These are phyloP conservation scores for Arthrinium puccinioides DNA, from an alignment of 2,329 filamentous ascomycete species.

Conservation along the genomic window DNA sequence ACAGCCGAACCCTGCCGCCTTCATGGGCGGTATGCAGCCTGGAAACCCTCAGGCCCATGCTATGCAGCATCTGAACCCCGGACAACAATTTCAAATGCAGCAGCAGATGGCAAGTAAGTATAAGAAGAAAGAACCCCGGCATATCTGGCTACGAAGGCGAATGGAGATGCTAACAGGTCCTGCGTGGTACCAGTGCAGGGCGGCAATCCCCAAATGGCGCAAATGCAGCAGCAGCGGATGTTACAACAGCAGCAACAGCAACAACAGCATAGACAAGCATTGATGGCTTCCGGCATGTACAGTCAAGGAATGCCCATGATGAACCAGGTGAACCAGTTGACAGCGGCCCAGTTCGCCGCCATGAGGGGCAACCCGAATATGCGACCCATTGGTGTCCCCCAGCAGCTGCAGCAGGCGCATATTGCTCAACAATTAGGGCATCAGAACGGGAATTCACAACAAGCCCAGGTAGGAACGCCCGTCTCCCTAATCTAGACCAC, in stretches of 20 bases:
- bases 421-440: conserved; percentile 22
- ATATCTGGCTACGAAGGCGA: conserved; percentile 18
- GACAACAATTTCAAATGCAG: conserved; percentile 34
- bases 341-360: conserved; percentile 42
- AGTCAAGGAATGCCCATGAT: conserved; percentile 45
- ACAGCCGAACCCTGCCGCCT: conserved; percentile 63
- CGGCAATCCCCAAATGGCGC: too few species aligned
- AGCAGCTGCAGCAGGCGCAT: conserved; percentile 33
- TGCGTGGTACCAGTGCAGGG: too few species aligned
- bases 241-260: conserved; percentile 46
- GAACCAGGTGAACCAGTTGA: conserved; percentile 41
- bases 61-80: conserved; percentile 63
- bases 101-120: conserved; percentile 27
- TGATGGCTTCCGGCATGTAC: conserved; percentile 40
- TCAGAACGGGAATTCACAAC: conserved; percentile 14
- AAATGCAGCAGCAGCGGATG: conserved; percentile 47
- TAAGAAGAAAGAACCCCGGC: too few species aligned
- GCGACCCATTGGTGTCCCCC: conserved; percentile 32
- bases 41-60: conserved; percentile 59
- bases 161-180: too few species aligned
- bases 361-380: conserved; percentile 29
- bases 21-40: conserved; percentile 74
- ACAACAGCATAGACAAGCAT: conserved; percentile 38
- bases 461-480: conserved; percentile 17
- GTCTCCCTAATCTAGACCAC: background rate